Conservation (phyloP, 2,329 filamentous ascomycete species). For the Fusarium pseudocircinatum region DNA sequence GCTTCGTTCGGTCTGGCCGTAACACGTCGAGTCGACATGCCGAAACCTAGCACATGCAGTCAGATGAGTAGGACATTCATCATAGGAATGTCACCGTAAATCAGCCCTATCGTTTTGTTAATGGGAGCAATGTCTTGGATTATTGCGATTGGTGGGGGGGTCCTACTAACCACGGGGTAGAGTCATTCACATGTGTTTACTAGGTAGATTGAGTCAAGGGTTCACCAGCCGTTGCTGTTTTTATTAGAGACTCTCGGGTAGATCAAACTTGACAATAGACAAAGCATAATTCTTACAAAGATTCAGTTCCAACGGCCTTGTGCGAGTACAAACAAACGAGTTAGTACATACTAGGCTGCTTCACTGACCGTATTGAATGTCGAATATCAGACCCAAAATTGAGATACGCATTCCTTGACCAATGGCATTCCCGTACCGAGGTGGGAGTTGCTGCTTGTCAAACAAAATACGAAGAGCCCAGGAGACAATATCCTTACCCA, state of each 20-base stretch:
- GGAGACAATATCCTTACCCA: neutral
- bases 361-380: neutral
- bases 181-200: neutral
- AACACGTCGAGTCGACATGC: neutral
- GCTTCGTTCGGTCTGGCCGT: slow-evolving; percentile 34
- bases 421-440: neutral
- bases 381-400: neutral
- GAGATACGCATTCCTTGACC: neutral
- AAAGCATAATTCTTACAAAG: neutral
- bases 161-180: neutral
- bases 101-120: slow-evolving; percentile 4
- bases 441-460: neutral
- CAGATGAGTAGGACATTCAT: slow-evolving; percentile 29
- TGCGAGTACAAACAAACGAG: neutral
- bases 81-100: neutral
- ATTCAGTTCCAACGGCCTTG: neutral
- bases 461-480: slow-evolving; percentile 1
- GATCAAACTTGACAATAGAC: neutral
- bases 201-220: neutral
- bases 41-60: slow-evolving; percentile 23
- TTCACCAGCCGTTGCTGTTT: neutral
- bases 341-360: neutral
- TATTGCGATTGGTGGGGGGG: slow-evolving; percentile 2
- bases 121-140: neutral
- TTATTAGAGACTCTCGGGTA: neutral